phyloP scores from a whole-genome alignment of 2,329 filamentous ascomycete genomes.

The Triangularia setosa region DNA sequence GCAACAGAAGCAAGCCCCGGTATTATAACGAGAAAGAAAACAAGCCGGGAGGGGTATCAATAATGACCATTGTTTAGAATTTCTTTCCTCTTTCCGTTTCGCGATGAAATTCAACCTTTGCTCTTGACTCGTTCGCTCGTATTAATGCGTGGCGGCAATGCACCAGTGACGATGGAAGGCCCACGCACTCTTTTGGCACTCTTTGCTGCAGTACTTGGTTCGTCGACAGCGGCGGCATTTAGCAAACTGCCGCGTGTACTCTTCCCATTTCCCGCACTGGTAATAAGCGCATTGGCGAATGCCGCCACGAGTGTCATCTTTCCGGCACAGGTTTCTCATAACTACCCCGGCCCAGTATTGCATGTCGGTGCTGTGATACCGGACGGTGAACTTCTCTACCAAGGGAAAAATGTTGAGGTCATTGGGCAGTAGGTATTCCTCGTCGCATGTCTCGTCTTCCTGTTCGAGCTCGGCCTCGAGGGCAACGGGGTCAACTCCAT shows the following conservation, averaged over 20 bases:
- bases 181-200: slow-evolving; percentile 99
- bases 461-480: slow-evolving; percentile 31
- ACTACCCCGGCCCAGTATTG: slow-evolving; percentile 99
- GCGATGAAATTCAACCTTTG: background rate
- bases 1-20: slow-evolving; percentile 23
- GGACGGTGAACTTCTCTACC: slow-evolving; percentile 96
- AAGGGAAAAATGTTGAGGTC: slow-evolving; percentile 98
- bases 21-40: slow-evolving; percentile 6
- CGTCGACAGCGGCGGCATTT: slow-evolving; percentile 94
- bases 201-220: slow-evolving; percentile 99
- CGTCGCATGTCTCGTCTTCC: slow-evolving; percentile 64
- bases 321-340: slow-evolving; percentile 97
- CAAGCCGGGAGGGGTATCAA: slow-evolving; percentile 27
- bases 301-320: slow-evolving; percentile 90
- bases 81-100: background rate
- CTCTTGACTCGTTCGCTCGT: background rate
- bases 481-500: slow-evolving; percentile 57
- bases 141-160: slow-evolving; percentile 62
- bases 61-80: slow-evolving; percentile 18
- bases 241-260: slow-evolving; percentile 92
- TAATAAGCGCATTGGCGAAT: slow-evolving; percentile 98
- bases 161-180: slow-evolving; percentile 98
- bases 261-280: slow-evolving; percentile 97
- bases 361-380: slow-evolving; percentile 95
- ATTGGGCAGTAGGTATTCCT: slow-evolving; percentile 87